These are phyloP conservation scores for Ambrosiella beaveri DNA, from an alignment of 2,329 filamentous ascomycete species.

Conservation along the genomic window DNA sequence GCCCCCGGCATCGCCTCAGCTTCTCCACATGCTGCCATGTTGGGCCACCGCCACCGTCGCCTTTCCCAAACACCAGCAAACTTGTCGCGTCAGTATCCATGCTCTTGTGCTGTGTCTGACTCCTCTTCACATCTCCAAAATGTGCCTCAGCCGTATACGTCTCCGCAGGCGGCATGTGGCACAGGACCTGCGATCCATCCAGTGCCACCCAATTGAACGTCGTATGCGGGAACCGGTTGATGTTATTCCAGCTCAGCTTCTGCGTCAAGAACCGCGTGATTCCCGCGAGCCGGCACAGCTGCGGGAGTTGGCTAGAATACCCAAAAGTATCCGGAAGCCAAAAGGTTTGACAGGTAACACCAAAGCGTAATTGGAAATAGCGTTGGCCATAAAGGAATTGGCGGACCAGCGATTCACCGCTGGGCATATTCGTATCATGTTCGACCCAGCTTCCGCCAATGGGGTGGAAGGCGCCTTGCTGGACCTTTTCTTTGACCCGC, in stretches of 20 bases:
- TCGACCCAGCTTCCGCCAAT: conserved; percentile 98
- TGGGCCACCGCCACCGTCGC: conserved; percentile 86
- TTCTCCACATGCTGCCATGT: conserved; percentile 92
- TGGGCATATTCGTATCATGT: conserved; percentile 94
- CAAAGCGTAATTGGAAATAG: conserved; percentile 87
- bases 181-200: conserved; percentile 90
- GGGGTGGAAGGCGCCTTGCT: conserved; percentile 78
- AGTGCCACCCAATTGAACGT: conserved; percentile 98
- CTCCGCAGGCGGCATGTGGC: conserved; percentile 91
- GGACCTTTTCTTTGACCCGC: conserved; percentile 79
- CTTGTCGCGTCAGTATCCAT: conserved; percentile 86
- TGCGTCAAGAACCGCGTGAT: conserved; percentile 97
- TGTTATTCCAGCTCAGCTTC: conserved; percentile 99
- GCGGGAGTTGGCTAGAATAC: conserved; percentile 86
- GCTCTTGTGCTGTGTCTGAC: conserved; percentile 83
- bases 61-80: conserved; percentile 86
- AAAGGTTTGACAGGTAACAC: conserved; percentile 74
- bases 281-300: conserved; percentile 81
- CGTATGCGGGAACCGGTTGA: conserved; percentile 96
- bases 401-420: conserved; percentile 80
- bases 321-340: conserved; percentile 98
- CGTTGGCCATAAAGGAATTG: conserved; percentile 93
- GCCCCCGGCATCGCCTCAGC: conserved; percentile 74
- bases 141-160: conserved; percentile 91
- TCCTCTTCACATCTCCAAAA: conserved; percentile 85